Evolutionary conservation across 345 rosid genomes (phyloP).

Genomic region (Salix dunnii): DNA sequence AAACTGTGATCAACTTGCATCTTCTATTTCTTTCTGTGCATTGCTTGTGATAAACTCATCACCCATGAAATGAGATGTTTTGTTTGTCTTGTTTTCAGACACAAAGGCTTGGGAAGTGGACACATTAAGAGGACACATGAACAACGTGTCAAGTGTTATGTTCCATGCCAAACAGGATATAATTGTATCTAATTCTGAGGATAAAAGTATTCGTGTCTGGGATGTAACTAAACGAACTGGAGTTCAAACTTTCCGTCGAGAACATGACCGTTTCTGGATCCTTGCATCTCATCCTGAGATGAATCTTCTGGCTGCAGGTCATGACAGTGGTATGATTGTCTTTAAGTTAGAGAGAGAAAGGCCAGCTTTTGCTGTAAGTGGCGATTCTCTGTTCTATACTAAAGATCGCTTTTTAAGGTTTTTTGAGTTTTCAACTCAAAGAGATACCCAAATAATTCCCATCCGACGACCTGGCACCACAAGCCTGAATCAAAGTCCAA

Average conservation of each 20-base stretch:
- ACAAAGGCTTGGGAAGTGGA: slow-evolving; percentile 99
- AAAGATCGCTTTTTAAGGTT: slow-evolving; percentile 81
- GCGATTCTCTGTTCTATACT: slow-evolving; percentile 64
- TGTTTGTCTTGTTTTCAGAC: slow-evolving; percentile 44
- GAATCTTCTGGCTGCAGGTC: slow-evolving; percentile 96
- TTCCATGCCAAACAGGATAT: slow-evolving; percentile 94
- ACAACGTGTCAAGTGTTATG: slow-evolving; percentile 92
- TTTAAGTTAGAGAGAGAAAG: slow-evolving; percentile 96
- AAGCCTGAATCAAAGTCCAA: slow-evolving; percentile 80
- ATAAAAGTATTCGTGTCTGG: slow-evolving; percentile 95
- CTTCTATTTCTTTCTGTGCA: neutral
- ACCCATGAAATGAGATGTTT: neutral
- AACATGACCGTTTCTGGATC: slow-evolving; percentile 95
- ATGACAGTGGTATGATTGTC: slow-evolving; percentile 94
- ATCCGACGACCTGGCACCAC: slow-evolving; percentile 76
- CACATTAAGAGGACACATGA: slow-evolving; percentile 94
- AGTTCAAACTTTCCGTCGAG: slow-evolving; percentile 90
- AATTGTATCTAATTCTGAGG: slow-evolving; percentile 96
- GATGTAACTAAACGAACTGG: slow-evolving; percentile 90
- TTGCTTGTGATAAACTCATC: neutral
- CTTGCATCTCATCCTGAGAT: slow-evolving; percentile 91
- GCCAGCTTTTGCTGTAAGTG: slow-evolving; percentile 85
- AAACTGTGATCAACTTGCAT: neutral
- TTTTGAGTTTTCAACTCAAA: slow-evolving; percentile 71
- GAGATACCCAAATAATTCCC: slow-evolving; percentile 75